phyloP scores from a whole-genome alignment of 2,329 filamentous ascomycete species.

The Aspergillus sp. region DNA sequence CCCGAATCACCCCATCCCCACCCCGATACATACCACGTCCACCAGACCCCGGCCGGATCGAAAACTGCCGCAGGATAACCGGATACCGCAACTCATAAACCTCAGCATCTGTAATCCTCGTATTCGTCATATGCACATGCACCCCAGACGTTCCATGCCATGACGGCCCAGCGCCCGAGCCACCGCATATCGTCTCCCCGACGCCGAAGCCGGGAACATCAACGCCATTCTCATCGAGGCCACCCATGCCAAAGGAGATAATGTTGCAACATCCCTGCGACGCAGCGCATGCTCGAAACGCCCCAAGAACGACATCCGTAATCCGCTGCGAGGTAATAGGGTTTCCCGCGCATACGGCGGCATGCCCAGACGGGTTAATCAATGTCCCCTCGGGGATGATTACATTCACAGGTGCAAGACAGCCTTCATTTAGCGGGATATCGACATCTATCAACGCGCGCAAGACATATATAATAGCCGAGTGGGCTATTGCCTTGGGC shows the following conservation, averaged over 20 bases:
- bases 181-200: slow-evolving; percentile 84
- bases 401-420: slow-evolving; percentile 34
- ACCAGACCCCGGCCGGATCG: slow-evolving; percentile 63
- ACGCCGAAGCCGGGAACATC: slow-evolving; percentile 73
- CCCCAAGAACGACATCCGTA: slow-evolving; percentile 78
- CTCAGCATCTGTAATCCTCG: slow-evolving; percentile 78
- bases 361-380: slow-evolving; percentile 71
- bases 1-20: slow-evolving; percentile 76
- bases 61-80: slow-evolving; percentile 71
- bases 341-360: slow-evolving; percentile 81
- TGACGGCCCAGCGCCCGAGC: slow-evolving; percentile 70
- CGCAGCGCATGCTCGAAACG: slow-evolving; percentile 76
- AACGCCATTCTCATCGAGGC: slow-evolving; percentile 46
- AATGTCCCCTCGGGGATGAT: too few relatives aligned
- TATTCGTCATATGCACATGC: slow-evolving; percentile 87
- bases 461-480: slow-evolving; percentile 82
- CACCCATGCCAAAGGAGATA: slow-evolving; percentile 66
- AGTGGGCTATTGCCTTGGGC: slow-evolving; percentile 77
- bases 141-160: slow-evolving; percentile 78
- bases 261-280: slow-evolving; percentile 82
- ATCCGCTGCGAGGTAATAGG: slow-evolving; percentile 77
- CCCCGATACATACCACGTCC: slow-evolving; percentile 68
- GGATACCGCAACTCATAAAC: slow-evolving; percentile 80
- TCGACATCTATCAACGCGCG: slow-evolving; percentile 77
- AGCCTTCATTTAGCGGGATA: slow-evolving; percentile 85